A percentile compares a stretch with the other conserved stretches of the same genome.
Evolutionary conservation across 1,284 basidiomycete genomes (phyloP).

Genomic region (Puccinia coronata): DNA sequence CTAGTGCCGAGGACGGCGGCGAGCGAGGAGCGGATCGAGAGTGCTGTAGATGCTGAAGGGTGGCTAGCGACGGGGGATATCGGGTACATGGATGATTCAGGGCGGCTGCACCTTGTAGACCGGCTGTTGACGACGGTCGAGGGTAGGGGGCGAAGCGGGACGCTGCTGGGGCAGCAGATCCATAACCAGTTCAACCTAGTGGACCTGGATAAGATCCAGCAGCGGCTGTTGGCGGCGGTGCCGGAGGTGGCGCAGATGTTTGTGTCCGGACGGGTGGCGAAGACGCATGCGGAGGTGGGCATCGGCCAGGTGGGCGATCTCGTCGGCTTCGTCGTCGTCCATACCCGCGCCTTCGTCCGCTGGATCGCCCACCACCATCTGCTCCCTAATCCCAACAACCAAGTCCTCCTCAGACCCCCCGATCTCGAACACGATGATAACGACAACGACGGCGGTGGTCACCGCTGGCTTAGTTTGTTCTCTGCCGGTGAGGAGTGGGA

Average conservation of each 20-base stretch:
- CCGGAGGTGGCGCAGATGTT: conserved; percentile 37
- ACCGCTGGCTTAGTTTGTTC: neutral
- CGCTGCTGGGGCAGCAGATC: too few relatives aligned
- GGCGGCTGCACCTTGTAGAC: conserved; percentile 24
- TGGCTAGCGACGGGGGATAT: conserved; percentile 44
- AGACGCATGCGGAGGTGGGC: too few relatives aligned
- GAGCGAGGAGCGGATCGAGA: conserved; percentile 8
- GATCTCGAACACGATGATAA: neutral
- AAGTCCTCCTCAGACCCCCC: neutral
- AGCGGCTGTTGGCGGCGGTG: neutral
- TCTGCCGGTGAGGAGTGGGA: neutral
- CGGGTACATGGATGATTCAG: conserved; percentile 25
- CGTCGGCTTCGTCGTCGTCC: too few relatives aligned
- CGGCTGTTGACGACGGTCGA: conserved; percentile 4
- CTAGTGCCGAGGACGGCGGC: conserved; percentile 2
- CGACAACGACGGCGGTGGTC: too few relatives aligned
- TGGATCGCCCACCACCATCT: conserved; percentile 10
- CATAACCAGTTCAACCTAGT: conserved; percentile 40
- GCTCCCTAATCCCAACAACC: neutral
- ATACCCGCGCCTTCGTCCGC: conserved; percentile 9
- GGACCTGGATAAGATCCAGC: conserved; percentile 38
- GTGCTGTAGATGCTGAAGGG: conserved; percentile 14
- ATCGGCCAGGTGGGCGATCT: too few relatives aligned
- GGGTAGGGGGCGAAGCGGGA: neutral
- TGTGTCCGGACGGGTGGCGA: conserved; percentile 11